Percentiles rank a stretch among this genome's conserved stretches.
phyloP scores from a whole-genome alignment of 176 grass and related monocot genomes.

The Zoysia pacifica region DNA sequence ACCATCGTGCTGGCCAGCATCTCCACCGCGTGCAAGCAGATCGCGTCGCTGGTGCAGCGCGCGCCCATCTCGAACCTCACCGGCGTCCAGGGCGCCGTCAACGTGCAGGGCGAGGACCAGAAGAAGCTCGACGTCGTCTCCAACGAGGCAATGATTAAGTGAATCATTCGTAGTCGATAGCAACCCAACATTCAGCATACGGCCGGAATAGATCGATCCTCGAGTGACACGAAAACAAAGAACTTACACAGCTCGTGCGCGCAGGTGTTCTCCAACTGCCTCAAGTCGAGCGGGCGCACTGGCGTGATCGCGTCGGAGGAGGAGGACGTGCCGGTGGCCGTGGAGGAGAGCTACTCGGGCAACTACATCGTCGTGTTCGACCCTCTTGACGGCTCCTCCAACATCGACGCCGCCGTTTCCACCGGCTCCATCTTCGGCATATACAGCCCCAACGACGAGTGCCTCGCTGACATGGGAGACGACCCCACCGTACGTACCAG shows the following conservation, averaged over 20 bases:
- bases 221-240: background rate
- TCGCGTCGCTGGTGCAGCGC: slow-evolving; percentile 83
- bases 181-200: too few species aligned
- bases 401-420: slow-evolving; percentile 98
- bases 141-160: slow-evolving; percentile 61
- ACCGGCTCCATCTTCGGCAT: slow-evolving; percentile 99
- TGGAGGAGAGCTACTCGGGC: slow-evolving; percentile 94
- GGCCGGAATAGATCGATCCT: too few species aligned
- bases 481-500: slow-evolving; percentile 42
- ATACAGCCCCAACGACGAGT: slow-evolving; percentile 96
- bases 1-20: slow-evolving; percentile 97
- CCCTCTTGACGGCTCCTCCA: slow-evolving; percentile 95
- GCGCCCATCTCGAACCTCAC: slow-evolving; percentile 95
- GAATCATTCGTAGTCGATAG: too few species aligned
- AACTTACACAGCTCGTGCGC: background rate
- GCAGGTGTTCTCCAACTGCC: slow-evolving; percentile 97
- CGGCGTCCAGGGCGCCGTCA: slow-evolving; percentile 86
- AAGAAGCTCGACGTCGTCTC: slow-evolving; percentile 98
- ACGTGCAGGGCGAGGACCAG: slow-evolving; percentile 96
- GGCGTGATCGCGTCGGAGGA: slow-evolving; percentile 98
- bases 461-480: slow-evolving; percentile 60
- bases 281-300: slow-evolving; percentile 87
- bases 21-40: slow-evolving; percentile 97
- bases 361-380: slow-evolving; percentile 99
- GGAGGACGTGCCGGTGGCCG: slow-evolving; percentile 94